Evolutionary conservation across 2,329 filamentous ascomycete genomes (phyloP), one percentile per base, ranked within the genome.

Genomic region (Phaeosphaeria sp.): DNA sequence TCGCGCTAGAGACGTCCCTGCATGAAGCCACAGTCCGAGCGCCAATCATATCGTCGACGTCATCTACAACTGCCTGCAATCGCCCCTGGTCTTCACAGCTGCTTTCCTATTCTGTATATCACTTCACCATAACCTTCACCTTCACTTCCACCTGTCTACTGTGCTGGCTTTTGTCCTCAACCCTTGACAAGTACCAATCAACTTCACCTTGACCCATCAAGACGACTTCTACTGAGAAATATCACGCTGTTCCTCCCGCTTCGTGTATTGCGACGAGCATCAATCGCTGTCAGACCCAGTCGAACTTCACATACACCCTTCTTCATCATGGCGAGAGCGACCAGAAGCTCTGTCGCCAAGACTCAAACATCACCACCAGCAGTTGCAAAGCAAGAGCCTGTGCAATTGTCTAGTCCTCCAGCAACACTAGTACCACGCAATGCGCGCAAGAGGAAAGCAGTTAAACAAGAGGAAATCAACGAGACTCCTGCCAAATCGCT

Each of bases 341-440:
- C 76, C 1, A 65, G 73, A 49, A 66, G 72, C 46, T 69, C 72
- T n/a, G 59, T 57, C 15, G 59, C 65, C 25, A 68, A 60, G 53
- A 49, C 56, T 20, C 48, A 61, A 33, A 50, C 62, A 27, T 53
- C 58, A 42, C 56, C 58, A 27, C 43, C 55, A 40, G 13, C 57
- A 21, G 55, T 53, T 17, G 39, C 56, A 42, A 61, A 61, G 11
- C 27, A 63, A 22, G 71, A 75, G 27, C 67, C 74, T 18, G 61
- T 75, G 42, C 78, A 82, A 57, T 65, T 81, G 3, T 81, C 80
- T 30, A 82, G 79, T 60, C 77, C 78, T 51, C 77, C 79, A 18
- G 61, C 72, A 43, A 81, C 78, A 11, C 78, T 80, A 48, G 71
- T 60, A 2, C 59, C 74, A 44, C 52, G 58, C 6, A 72, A 71